Evolutionary conservation across 352 stramenopile species (phyloP), one percentile per base, ranked within the genome.

Genomic region (Plasmopara viticola): DNA sequence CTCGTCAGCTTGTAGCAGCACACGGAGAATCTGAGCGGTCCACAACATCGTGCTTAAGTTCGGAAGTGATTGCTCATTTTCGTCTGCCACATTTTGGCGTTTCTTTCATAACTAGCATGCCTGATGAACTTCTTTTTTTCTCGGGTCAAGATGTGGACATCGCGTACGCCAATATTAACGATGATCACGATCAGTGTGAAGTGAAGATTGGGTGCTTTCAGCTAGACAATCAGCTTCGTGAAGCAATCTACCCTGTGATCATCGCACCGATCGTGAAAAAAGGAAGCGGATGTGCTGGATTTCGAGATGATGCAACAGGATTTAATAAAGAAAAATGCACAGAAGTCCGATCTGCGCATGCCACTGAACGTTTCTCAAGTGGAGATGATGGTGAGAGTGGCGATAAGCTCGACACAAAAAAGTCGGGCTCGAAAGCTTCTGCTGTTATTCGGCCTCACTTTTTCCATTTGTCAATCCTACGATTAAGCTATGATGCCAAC

Each of bases 131-230:
- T 2, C 51, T 94, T 7, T 52, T 94, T 0, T 72, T 94, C 10
- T 87, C 81, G 0, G 74, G 81, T 0, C 63, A 87, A 48, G 66
- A 86, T 6, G 60, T 90, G 2, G 75, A 85, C 31, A 64, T 92
- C 31, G 72, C 67, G 8, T 90, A 86, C 35, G 74, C 70, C 2
- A 83, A 84, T 29, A 74, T 74, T 1, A 66, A 78, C 35, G 73
- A 80, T 25, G 78, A 91, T 33, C 79, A 95, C 39, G 80, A 92
- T 43, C 72, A 90, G 46, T 78, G 86, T 18, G 85, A 95, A 57
- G 56, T 94, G 35, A 90, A 90, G 44, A 74, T 95, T 20, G 72
- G 78, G 4, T 84, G 72, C 15, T 78, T 95, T 34, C 84, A 95
- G 60, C 70, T 94, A 0, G 85, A 94, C 44, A 95, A 92, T 33